These are phyloP conservation scores for Xylaria acuta DNA, from an alignment of 495 filamentous ascomycete genomes.

Conservation along the genomic window DNA sequence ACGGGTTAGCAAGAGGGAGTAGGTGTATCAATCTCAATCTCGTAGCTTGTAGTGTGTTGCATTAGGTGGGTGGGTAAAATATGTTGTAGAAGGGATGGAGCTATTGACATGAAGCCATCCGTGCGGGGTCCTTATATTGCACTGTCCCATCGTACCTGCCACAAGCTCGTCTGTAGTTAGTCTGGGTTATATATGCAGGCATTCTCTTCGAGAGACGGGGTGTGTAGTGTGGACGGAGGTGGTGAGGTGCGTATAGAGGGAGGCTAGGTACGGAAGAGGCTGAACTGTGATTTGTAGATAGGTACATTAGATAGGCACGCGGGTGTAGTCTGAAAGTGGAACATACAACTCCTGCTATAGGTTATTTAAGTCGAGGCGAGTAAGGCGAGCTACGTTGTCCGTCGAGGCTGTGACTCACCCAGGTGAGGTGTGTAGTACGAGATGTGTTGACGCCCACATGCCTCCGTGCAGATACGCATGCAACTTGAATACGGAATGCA, in stretches of 20 bases:
- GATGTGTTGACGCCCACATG: background rate
- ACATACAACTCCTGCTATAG: background rate
- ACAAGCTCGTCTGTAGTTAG: background rate
- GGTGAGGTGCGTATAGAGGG: background rate
- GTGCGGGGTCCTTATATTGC: too few relatives aligned
- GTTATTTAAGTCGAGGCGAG: background rate
- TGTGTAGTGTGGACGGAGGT: background rate
- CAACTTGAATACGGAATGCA: background rate
- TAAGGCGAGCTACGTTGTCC: background rate
- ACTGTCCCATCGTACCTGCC: too few relatives aligned
- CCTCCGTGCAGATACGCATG: slow-evolving; percentile 7
- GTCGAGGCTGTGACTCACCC: slow-evolving; percentile 13
- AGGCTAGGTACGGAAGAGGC: slow-evolving; percentile 2
- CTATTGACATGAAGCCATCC: too few relatives aligned
- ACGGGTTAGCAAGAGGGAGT: background rate
- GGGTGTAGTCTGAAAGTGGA: too few relatives aligned
- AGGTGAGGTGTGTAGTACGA: slow-evolving; percentile 13
- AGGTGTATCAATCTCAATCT: background rate
- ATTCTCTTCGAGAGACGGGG: background rate
- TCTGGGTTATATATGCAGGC: background rate
- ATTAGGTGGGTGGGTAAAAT: too few relatives aligned
- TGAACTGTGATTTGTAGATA: slow-evolving; percentile 9
- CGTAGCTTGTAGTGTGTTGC: too few relatives aligned
- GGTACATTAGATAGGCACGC: background rate
- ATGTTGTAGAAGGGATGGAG: too few relatives aligned